Conservation (phyloP, 306 rosid genomes). For the Cucumis hystrix region DNA sequence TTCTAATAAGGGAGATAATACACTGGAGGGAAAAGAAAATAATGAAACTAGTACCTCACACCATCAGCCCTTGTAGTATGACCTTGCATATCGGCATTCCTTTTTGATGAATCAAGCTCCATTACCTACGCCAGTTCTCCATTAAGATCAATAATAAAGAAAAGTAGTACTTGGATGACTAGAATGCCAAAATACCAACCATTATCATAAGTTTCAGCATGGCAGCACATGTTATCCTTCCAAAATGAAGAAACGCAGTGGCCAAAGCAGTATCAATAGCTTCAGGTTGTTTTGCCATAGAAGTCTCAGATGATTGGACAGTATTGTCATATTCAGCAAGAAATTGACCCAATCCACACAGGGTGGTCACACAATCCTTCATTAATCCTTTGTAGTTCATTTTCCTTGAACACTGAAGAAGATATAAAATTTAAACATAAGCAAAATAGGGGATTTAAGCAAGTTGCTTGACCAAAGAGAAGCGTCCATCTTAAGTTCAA, state of each 20-base stretch:
- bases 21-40: neutral
- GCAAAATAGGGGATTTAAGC: neutral
- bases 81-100: conserved; percentile 55
- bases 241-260: conserved; percentile 46
- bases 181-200: conserved; percentile 25
- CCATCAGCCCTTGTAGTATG: conserved; percentile 63
- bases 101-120: conserved; percentile 68
- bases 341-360: conserved; percentile 46
- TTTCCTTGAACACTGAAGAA: conserved; percentile 67
- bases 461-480: neutral
- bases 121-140: conserved; percentile 35
- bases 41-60: conserved; percentile 37
- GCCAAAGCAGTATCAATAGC: conserved; percentile 22
- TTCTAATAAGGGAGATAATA: neutral
- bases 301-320: conserved; percentile 20
- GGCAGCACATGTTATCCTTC: conserved; percentile 38
- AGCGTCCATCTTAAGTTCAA: neutral
- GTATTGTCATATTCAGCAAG: conserved; percentile 23
- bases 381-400: conserved; percentile 49
- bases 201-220: conserved; percentile 46
- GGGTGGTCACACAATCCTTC: conserved; percentile 47
- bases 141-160: conserved; percentile 17
- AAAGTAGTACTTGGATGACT: conserved; percentile 3
- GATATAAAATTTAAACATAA: conserved; percentile 6
- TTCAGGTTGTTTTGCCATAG: conserved; percentile 20